Evolutionary conservation across 495 filamentous ascomycete genomes (phyloP), one percentile per base, ranked within the genome.

Genomic region (Xylona heveae): DNA sequence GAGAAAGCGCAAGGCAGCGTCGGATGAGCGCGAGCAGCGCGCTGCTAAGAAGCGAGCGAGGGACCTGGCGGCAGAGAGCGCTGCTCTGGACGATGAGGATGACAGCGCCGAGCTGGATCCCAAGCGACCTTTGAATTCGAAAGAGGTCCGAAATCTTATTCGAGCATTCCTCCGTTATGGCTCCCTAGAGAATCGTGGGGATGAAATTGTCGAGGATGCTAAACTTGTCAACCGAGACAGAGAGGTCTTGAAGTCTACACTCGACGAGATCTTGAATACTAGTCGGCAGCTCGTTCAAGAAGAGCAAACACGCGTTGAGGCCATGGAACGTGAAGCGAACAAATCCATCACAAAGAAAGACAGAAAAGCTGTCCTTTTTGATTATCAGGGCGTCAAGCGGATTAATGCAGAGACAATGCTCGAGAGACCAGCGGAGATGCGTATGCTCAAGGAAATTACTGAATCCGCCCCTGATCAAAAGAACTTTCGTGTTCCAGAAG

Each of bases 401-500:
- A 63, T 92, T 40, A 99, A 99, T 48, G 90, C 88, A 1, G 81
- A 85, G 50, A 95, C 84, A 0, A 76, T 93, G 35, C 61, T 90
- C 1, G 81, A 94, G 34, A 75, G 88, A 4, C 82, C 85, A 0
- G 66, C 66, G 10, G 83, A 95, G 49, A 76, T 95, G 62, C 73
- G 69, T 28, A 69, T 93, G 34, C 53, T 99, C 20, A 74, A 73
- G 28, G 66, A 78, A 28, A 70, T 79, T 12, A 69, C 78, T 16
- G 53, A 48, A 8, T 57, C 68, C 5, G 58, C 67, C 4, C 25
- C 68, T 10, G 75, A 85, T 38, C 71, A 67, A 43, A 62, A 53
- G 36, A 77, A 60, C 23, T 99, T 95, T 54, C 74, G 81, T 12
- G 66, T 99, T 19, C 74, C 80, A 3, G 83, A 94, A 48, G 88